Evolutionary conservation across 257 asterid genomes (phyloP).

Genomic region (Lycium ferocissimum): DNA sequence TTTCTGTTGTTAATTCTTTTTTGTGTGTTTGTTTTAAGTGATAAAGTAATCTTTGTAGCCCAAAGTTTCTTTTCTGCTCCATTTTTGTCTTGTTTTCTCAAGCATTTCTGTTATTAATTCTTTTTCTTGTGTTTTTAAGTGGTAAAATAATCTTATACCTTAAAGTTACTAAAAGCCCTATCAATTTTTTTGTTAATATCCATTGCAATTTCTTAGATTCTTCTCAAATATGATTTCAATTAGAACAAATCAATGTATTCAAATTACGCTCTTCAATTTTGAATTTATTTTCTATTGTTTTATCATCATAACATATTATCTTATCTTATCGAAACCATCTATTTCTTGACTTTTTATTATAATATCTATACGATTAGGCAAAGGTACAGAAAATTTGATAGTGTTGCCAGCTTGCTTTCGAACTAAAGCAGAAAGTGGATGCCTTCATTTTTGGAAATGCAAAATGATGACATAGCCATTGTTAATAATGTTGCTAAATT

Average conservation of each 20-base stretch:
- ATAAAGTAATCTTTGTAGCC: not conserved
- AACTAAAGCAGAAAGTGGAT: not conserved
- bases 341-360: not conserved
- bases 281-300: constrained; percentile 6
- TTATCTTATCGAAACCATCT: constrained; percentile 2
- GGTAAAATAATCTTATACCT: not conserved
- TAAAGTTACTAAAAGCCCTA: not conserved
- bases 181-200: not conserved
- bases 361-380: not conserved
- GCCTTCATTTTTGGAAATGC: not conserved
- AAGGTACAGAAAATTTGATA: not conserved
- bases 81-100: constrained; percentile 14
- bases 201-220: not conserved
- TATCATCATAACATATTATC: not conserved
- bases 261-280: not conserved
- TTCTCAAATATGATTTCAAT: constrained; percentile 18
- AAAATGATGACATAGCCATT: constrained; percentile 4
- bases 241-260: constrained; percentile 13
- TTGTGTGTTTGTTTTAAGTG: not conserved
- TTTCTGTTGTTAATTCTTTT: not conserved
- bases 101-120: not conserved
- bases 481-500: constrained; percentile 1
- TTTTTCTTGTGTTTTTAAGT: not conserved
- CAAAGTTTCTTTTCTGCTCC: constrained; percentile 10
- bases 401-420: constrained; percentile 10